Base-by-base conservation (phyloP, 1,284 basidiomycete genomes). In the Cystobasidium slooffiae region DNA sequence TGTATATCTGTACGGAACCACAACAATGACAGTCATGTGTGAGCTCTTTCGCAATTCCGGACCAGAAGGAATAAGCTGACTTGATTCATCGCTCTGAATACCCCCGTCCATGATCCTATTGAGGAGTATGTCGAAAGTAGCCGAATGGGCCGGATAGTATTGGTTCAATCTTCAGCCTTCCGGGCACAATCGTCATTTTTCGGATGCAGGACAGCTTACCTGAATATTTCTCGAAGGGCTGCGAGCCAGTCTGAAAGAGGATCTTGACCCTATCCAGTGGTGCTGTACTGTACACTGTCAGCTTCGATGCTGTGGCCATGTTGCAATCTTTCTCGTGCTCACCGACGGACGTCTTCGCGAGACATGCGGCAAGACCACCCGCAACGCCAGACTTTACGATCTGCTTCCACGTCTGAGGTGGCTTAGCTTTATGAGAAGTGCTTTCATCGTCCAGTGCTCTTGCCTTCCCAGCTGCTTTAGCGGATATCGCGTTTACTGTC, bases 241-340 rank as follows among this genome's bases (percentile, higher is more conserved):
- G 92, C 82, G 97, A 97, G 9, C 93, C 93, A 0, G 97, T 94
- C 82, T 99, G 97, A 82, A 99, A 98, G 68, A 99, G 88, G 79
- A 99, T 99, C 86, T 99, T 99, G 80, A 99, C 95, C 79, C 97
- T 87, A 82, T 99, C 97, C 39, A 99, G 87, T 0, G 97, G 97
- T 24, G 97, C 97, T 74, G 43, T n/a, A 31, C 12, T 5, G 7
- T 14, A 12, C 10, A 20, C 7, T 14, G 47, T 51, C 58, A 39
- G 20, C 12, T 52, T 14, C 12, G 22, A 51, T 41, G 44, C 47
- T 18, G 47, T 16, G 52, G 16, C 46, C 44, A 46, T 51, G 14
- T 5, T 20, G 53, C 53, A 14, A 39, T 5, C 7, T 43, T 14
- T 14, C 31, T 43, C 24, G 31, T 10, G 16, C 70, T 16, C 47